These are phyloP conservation scores for Sugiyamaella floridensis DNA, from an alignment of 805 yeast species.

Conservation along the genomic window DNA sequence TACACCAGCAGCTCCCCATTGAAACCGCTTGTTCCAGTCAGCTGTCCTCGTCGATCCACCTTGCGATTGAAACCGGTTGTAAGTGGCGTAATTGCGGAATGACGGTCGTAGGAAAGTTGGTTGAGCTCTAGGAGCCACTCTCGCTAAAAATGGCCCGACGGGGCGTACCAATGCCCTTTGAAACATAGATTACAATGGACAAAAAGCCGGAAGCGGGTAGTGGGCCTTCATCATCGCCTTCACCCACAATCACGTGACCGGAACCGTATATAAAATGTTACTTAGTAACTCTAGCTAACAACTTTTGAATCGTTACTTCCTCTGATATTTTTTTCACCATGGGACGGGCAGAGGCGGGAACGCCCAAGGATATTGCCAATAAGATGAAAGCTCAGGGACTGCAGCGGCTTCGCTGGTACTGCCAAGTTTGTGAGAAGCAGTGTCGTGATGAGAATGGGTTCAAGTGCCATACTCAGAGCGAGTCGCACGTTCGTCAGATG, in stretches of 20 bases:
- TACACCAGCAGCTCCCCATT: conserved; percentile 29
- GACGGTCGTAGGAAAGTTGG: background rate
- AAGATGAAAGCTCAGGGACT: conserved; percentile 77
- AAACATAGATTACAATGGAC: no score
- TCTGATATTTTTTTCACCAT: conserved; percentile 25
- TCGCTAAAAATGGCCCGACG: no score
- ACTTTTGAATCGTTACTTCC: no score
- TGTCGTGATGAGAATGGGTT: conserved; percentile 96
- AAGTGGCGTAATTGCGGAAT: conserved; percentile 32
- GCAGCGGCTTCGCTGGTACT: conserved; percentile 79
- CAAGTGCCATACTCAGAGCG: conserved; percentile 80
- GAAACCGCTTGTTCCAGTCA: conserved; percentile 10
- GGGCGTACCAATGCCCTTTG: no score
- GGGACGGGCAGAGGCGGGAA: conserved; percentile 56
- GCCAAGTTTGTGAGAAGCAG: conserved; percentile 86
- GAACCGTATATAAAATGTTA: no score
- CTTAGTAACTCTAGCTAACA: no score
- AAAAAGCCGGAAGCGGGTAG: no score
- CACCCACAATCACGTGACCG: no score
- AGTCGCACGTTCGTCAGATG: conserved; percentile 61
- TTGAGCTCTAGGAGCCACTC: no score
- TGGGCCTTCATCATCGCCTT: no score
- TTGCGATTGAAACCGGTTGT: conserved; percentile 32
- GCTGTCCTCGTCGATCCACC: background rate
- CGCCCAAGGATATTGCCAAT: conserved; percentile 66